Evolutionary conservation across 805 yeast genomes (phyloP), one percentile per base, ranked within the genome.

Genomic region (Cyberlindnera veronae): DNA sequence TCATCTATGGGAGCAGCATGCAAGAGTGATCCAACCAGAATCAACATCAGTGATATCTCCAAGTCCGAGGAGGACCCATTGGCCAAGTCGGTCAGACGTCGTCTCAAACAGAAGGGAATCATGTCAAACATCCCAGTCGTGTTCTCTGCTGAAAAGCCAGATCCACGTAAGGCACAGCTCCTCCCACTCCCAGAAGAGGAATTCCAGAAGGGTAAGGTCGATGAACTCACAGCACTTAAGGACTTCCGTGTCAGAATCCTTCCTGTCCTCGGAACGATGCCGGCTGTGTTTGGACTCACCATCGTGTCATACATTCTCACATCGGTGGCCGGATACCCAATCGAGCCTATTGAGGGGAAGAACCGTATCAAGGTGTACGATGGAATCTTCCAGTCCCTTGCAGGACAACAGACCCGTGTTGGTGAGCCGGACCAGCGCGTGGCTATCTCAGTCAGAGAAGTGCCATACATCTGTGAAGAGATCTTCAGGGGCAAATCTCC

Each of bases 1-100:
- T 81, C 95, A 5, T 85, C 96, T 1, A 95, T 95, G 79, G 99
- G 99, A 20, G 98, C 99, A 1, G 95, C 96, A 5, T 84, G 96
- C 52, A 93, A 93, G 61, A 83, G 95, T 38, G 99, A 93, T 59
- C 95, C 98, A 11, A 83, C 97, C 3, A 72, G 98, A 55, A 77
- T 93, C 42, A 85, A 88, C 58, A 74, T 93, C 30, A 89, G 89
- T 24, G 99, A 93, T 63, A 78, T 93, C 39, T 81, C 95, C 24
- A 77, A 76, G 38, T 86, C 99, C 0, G 91, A 85, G 55, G 99
- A 93, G 62, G 99, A 93, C 62, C 93, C 97, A 6, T 69, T 93
- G 43, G 86, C 96, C 12, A 76, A 95, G 46, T 68, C 91, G 0
- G 95, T 89, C 5, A 76, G 99, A 58, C 75, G 95, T 53, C 76